A percentile compares a stretch with the other conserved stretches of the same genome.
phyloP scores from a whole-genome alignment of 495 filamentous ascomycete species.

The Sporormia fimetaria region DNA sequence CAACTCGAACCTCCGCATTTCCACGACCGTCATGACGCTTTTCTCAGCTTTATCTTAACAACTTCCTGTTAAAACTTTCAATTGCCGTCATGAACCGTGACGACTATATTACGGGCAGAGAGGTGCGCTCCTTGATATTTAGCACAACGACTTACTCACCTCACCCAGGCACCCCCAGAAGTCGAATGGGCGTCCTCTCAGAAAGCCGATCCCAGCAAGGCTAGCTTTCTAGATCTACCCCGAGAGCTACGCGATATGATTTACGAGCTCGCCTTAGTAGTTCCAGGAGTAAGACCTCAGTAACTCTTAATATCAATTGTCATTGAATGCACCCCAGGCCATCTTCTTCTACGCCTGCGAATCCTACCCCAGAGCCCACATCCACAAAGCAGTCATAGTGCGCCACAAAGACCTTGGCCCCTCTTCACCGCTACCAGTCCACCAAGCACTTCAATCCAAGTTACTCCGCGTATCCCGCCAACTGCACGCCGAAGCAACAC shows the following conservation, averaged over 20 bases:
- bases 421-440: neutral
- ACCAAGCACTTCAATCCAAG: neutral
- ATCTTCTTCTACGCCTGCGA: slow-evolving; percentile 10
- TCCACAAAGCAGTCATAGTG: slow-evolving; percentile 4
- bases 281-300: too few relatives aligned
- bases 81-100: too few relatives aligned
- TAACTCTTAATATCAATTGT: too few relatives aligned
- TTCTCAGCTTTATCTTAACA: too few relatives aligned
- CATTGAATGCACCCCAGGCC: too few relatives aligned
- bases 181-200: slow-evolving; percentile 8
- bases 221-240: slow-evolving; percentile 11
- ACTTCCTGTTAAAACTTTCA: too few relatives aligned
- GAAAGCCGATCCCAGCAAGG: neutral
- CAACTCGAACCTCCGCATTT: too few relatives aligned
- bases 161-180: slow-evolving; percentile 1
- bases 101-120: too few relatives aligned
- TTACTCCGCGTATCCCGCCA: slow-evolving; percentile 26
- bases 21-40: too few relatives aligned
- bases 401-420: slow-evolving; percentile 6
- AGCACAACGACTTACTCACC: too few relatives aligned
- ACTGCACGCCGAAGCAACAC: slow-evolving; percentile 22
- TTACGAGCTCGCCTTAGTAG: slow-evolving; percentile 4
- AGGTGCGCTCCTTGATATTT: too few relatives aligned
- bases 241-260: slow-evolving; percentile 9
- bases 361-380: neutral